Evolutionary conservation across 176 grass and related monocot genomes (phyloP).

Genomic region (Hsuehochloa calcarea): DNA sequence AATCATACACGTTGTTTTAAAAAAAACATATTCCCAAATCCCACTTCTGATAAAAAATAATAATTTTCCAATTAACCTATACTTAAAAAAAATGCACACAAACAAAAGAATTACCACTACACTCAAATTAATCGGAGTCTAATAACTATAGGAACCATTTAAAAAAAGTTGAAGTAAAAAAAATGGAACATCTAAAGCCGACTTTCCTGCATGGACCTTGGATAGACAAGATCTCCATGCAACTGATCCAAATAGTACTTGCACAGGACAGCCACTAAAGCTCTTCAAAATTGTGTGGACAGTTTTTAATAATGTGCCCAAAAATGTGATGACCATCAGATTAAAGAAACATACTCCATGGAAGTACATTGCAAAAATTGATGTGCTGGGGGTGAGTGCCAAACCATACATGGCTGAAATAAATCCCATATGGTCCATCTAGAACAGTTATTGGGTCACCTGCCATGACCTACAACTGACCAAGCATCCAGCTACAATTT

Average conservation of each 20-base stretch:
- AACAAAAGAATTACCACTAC: not conserved
- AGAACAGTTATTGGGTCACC: slow-evolving; percentile 32
- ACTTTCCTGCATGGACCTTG: not conserved
- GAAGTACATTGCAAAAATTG: slow-evolving; percentile 32
- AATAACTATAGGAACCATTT: not conserved
- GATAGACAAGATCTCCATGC: slow-evolving; percentile 22
- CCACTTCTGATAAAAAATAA: not conserved
- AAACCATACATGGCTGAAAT: slow-evolving; percentile 31
- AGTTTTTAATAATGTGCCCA: slow-evolving; percentile 15
- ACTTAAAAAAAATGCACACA: not conserved
- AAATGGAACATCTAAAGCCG: not conserved
- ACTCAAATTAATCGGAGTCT: not conserved
- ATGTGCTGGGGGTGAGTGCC: slow-evolving; percentile 10
- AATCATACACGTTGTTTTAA: not conserved
- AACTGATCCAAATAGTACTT: slow-evolving; percentile 20
- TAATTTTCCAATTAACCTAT: not conserved
- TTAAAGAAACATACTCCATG: not conserved
- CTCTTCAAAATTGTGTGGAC: slow-evolving; percentile 7
- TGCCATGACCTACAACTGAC: slow-evolving; percentile 21
- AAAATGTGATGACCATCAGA: slow-evolving; percentile 4
- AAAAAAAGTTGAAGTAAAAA: not conserved
- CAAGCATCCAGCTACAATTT: slow-evolving; percentile 15
- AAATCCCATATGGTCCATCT: slow-evolving; percentile 23
- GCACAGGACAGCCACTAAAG: slow-evolving; percentile 9
- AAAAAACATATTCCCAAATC: not conserved